These are phyloP conservation scores for Colletotrichum siamense DNA, from an alignment of 2,329 filamentous ascomycete species.

Conservation along the genomic window DNA sequence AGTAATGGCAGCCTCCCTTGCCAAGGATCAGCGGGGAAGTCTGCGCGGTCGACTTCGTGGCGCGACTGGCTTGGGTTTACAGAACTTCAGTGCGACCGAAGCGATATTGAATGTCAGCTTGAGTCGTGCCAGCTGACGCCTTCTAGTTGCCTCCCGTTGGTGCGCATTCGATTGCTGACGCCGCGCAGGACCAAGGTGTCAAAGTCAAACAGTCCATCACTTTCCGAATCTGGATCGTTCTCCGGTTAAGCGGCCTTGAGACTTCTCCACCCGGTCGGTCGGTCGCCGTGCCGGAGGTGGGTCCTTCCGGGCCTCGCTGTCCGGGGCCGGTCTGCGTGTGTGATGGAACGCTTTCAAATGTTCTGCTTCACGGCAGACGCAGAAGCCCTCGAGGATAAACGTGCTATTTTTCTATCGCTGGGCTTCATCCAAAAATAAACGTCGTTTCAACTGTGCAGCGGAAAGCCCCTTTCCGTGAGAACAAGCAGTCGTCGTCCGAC, in stretches of 20 bases:
- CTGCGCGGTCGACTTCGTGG: not conserved
- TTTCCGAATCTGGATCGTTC: not conserved
- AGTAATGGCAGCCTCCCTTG: not conserved
- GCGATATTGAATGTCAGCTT: not conserved
- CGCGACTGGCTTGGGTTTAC: not conserved
- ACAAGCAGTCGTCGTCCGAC: not conserved
- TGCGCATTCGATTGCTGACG: not conserved
- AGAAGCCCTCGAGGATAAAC: not conserved
- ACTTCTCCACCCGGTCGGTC: not conserved
- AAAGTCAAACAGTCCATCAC: not conserved
- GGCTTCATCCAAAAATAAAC: not conserved
- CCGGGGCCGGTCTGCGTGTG: not conserved
- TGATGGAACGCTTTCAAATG: not conserved
- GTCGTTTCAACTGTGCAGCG: not conserved
- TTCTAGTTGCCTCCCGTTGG: not conserved
- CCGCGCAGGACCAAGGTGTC: not conserved
- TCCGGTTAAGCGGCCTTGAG: not conserved
- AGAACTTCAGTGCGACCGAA: not conserved
- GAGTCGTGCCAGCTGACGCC: not conserved
- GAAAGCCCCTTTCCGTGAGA: not conserved
- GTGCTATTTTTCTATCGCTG: not conserved
- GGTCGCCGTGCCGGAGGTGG: not conserved
- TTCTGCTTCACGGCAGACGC: not conserved
- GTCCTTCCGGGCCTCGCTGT: not conserved
- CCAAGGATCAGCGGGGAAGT: not conserved